Evolutionary conservation across 306 rosid species (phyloP), one percentile per base, ranked within the genome.

Genomic region (Pueraria montana): DNA sequence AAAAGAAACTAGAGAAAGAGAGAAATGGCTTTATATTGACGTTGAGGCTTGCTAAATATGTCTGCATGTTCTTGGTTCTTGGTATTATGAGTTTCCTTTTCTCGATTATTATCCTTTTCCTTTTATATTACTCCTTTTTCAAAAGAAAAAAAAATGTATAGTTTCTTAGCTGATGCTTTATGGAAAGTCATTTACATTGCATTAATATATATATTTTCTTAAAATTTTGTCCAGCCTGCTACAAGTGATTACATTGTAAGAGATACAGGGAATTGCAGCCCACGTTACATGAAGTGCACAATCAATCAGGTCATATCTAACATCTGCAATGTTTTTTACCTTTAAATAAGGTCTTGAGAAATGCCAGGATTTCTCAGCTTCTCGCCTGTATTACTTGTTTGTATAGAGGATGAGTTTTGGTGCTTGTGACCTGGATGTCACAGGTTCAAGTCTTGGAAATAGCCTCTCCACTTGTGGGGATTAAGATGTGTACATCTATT

Each of bases 271-370:
- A 96, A 96, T 81, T 96, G 98, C 89, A 94, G 99, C 92, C 98
- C 99, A 46, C 98, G 98, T 69, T 94, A 90, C 90, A 96, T 94
- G 98, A 94, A 95, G 90, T 96, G 98, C 94, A 94, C 99, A 58
- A 88, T 94, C 82, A 90, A 92, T 91, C 98, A 96, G 99, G 99
- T 96, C 71, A 84, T 24, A 49, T 80, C 84, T 70, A 48, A 68
- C 64, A 46, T 76, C 65, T 74, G 42, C 40, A 20, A 68, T 53
- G 78, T 61, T 58, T 83, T 84, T 72, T 56, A 84, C 40, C 63
- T 59, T 72, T 65, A 58, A 55, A 72, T 65, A 40, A 62, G 17
- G 21, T 64, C 14, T 34, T 72, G 70, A 52, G 78, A 71, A 80
- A 64, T 55, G 78, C 59, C 50, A 23, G 40, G 32, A 62, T 84